Evolutionary conservation across 2,329 filamentous ascomycete genomes (phyloP), one percentile per base, ranked within the genome.

Genomic region (Fusarium brevicatenulatum): DNA sequence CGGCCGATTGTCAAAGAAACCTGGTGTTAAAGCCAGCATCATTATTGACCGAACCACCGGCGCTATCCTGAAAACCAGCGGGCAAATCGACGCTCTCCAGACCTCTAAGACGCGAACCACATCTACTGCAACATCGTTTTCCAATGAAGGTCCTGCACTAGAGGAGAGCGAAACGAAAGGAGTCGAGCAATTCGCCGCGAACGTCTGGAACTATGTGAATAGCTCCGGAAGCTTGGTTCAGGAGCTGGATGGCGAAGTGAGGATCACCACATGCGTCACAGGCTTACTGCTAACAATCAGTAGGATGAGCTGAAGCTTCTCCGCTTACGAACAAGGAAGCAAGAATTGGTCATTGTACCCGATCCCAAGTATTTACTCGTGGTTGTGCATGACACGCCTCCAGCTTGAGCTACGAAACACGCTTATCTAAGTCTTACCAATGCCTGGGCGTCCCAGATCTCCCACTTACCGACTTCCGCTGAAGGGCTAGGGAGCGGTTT

Each of bases 281-380:
- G 67, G 25, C 60, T 30, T 40, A 61, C 23, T 25, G 44, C 79
- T 81, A 57, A 81, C 62, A n/a, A 25, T 50, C 4, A 39, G 56
- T 71, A 92, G 87, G 93, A 96, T 77, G 93, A 95, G 79, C 82
- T 95, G 71, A 94, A 91, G 82, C 85, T 96, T 53, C 82, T 96
- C 57, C 87, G 93, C 71, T 80, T 97, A 72, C 88, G 94, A 73
- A 95, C 93, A n/a, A 94, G 91, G 85, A 95, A 93, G 81, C 92
- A 95, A 76, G 94, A 97, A 81, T 84, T 96, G 70, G 92, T 96
- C 66, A 93, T 96, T 78, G 92, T 95, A 25, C 93, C 93, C 81
- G 93, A 95, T 80, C 79, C 88, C 44, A 95, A 93, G 78, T 97
- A 93, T 81, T 85, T 96, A 52, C 86, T 95, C 42, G 90, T 95